A percentile compares a stretch with the other conserved stretches of the same genome.
Evolutionary conservation across 1,139 yeast genomes (phyloP).

Genomic region (Neolecta irregularis): DNA sequence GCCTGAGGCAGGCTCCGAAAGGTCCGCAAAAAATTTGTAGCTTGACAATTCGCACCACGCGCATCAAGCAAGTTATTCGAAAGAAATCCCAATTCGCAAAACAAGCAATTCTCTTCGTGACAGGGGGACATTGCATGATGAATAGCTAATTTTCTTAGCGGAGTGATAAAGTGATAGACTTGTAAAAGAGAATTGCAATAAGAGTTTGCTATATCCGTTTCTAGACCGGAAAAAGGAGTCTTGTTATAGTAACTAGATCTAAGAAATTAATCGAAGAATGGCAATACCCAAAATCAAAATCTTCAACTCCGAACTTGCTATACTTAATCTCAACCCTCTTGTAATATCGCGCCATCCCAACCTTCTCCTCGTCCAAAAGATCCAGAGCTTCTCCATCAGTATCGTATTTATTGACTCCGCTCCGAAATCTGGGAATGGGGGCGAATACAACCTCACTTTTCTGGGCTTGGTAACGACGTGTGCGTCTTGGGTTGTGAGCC

Average conservation of each 20-base stretch:
- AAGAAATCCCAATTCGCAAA: constrained; percentile 73
- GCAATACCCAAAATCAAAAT: constrained; percentile 57
- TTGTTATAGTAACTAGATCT: constrained; percentile 58
- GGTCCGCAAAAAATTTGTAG: constrained; percentile 49
- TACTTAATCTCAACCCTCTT: constrained; percentile 62
- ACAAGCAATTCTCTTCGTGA: constrained; percentile 29
- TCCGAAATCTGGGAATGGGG: constrained; percentile 47
- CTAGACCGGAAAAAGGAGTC: constrained; percentile 70
- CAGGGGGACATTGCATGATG: constrained; percentile 44
- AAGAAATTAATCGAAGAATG: too few relatives aligned
- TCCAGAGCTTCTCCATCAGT: too few relatives aligned
- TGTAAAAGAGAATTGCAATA: constrained; percentile 71
- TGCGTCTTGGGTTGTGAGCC: constrained; percentile 39
- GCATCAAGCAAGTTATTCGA: constrained; percentile 86
- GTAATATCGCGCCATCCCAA: constrained; percentile 26
- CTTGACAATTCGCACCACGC: constrained; percentile 51
- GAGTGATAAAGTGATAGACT: constrained; percentile 63
- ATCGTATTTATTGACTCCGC: constrained; percentile 42
- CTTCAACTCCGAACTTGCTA: constrained; percentile 83
- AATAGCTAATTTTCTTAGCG: constrained; percentile 49
- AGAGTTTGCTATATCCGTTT: constrained; percentile 68
- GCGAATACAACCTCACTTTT: constrained; percentile 14
- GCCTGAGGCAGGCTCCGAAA: too few relatives aligned
- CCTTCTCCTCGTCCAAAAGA: constrained; percentile 17
- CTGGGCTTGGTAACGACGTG: constrained; percentile 25